A percentile compares a stretch with the other conserved stretches of the same genome.
Conservation (phyloP, 495 filamentous ascomycete species). For the Delitschia confertaspora region DNA sequence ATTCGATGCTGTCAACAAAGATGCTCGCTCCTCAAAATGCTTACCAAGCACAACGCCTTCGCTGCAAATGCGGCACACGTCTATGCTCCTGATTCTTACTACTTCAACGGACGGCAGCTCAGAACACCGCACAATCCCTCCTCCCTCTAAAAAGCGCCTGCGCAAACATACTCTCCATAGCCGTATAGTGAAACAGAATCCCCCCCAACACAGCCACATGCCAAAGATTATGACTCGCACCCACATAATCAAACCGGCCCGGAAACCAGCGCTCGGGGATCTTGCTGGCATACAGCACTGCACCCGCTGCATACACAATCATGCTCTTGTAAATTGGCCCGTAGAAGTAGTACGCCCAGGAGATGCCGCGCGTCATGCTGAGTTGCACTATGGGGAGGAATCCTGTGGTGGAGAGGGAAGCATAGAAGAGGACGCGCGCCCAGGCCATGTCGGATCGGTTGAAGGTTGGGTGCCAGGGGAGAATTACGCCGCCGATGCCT, state of each 20-base stretch:
- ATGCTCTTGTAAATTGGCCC: constrained; percentile 78
- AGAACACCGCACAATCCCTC: constrained; percentile 43
- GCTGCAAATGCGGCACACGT: no score
- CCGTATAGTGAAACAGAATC: constrained; percentile 92
- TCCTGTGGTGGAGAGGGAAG: constrained; percentile 79
- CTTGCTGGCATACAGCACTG: constrained; percentile 83
- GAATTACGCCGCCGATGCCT: constrained; percentile 77
- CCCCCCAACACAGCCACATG: constrained; percentile 90
- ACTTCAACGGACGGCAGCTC: no score
- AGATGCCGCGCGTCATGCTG: constrained; percentile 60
- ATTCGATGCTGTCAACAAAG: no score
- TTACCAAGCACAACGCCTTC: no score
- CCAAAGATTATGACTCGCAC: constrained; percentile 95
- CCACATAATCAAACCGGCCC: constrained; percentile 87
- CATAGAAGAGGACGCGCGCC: constrained; percentile 85
- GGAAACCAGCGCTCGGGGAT: constrained; percentile 89
- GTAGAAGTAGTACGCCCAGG: constrained; percentile 77
- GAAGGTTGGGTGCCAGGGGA: constrained; percentile 95
- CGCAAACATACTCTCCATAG: constrained; percentile 92
- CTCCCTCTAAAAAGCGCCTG: constrained; percentile 67
- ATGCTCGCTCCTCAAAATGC: no score
- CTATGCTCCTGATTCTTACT: no score
- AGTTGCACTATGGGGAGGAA: constrained; percentile 84
- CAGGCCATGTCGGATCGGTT: constrained; percentile 89
- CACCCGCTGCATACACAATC: constrained; percentile 75